These are phyloP conservation scores for Aechmea fasciata DNA, from an alignment of 176 grass and related monocot species.

Conservation along the genomic window DNA sequence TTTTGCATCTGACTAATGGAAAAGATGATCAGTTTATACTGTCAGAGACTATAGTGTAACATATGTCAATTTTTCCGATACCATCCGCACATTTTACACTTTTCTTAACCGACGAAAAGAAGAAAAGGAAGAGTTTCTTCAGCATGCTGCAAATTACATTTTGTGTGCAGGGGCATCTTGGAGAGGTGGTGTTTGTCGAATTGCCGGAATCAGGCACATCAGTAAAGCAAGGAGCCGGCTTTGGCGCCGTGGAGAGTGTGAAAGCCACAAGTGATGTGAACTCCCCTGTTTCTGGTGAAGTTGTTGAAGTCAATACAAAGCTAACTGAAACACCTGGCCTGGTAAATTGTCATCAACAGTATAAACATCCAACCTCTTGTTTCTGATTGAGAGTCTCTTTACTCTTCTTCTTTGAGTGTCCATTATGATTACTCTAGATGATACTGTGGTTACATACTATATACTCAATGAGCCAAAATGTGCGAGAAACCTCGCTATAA, in stretches of 20 bases:
- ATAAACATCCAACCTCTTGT: background rate
- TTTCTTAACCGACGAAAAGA: too few species aligned
- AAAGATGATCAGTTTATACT: too few species aligned
- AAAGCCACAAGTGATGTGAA: slow-evolving; percentile 95
- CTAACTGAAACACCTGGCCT: slow-evolving; percentile 61
- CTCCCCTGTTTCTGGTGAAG: slow-evolving; percentile 77
- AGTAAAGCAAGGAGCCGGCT: slow-evolving; percentile 42
- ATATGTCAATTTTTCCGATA: too few species aligned
- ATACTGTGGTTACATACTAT: too few species aligned
- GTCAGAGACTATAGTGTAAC: too few species aligned
- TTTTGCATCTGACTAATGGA: too few species aligned
- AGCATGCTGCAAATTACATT: background rate
- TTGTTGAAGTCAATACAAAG: slow-evolving; percentile 73
- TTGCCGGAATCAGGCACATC: slow-evolving; percentile 52
- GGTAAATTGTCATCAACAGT: slow-evolving; percentile 20
- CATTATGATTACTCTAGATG: background rate
- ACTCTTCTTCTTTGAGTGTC: background rate
- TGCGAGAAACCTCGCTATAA: too few species aligned
- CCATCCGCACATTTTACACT: too few species aligned
- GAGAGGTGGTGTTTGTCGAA: slow-evolving; percentile 87
- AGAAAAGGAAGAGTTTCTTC: too few species aligned
- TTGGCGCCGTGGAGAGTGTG: slow-evolving; percentile 94
- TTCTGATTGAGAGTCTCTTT: background rate
- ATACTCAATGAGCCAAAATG: too few species aligned
- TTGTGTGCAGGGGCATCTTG: slow-evolving; percentile 51